Percentiles rank a stretch among this genome's conserved stretches.
phyloP scores from a whole-genome alignment of 192 early-diverging fungal genomes.

The Ambispora gerdemannii region DNA sequence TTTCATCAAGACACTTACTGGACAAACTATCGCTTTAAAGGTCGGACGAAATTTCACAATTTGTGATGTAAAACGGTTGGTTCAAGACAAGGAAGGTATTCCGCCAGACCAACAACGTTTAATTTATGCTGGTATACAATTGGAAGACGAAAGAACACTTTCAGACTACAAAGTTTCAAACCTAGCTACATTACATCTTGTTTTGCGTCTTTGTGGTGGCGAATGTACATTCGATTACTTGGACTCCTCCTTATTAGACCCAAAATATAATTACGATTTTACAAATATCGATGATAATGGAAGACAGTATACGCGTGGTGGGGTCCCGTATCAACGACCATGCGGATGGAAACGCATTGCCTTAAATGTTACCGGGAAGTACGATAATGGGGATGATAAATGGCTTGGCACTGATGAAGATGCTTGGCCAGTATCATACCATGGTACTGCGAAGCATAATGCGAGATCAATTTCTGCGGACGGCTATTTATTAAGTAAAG shows the following conservation, averaged over 20 bases:
- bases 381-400: slow-evolving; percentile 8
- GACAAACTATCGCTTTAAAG: slow-evolving; percentile 86
- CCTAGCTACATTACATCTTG: slow-evolving; percentile 63
- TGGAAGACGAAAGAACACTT: slow-evolving; percentile 62
- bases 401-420: slow-evolving; percentile 2
- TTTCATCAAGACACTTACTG: slow-evolving; percentile 74
- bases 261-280: slow-evolving; percentile 18
- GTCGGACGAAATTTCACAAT: slow-evolving; percentile 63
- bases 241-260: not conserved
- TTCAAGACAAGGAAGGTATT: slow-evolving; percentile 73
- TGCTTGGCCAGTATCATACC: slow-evolving; percentile 21
- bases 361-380: slow-evolving; percentile 13
- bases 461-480: slow-evolving; percentile 13
- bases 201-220: slow-evolving; percentile 66
- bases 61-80: slow-evolving; percentile 67
- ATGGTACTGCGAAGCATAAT: slow-evolving; percentile 26
- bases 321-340: slow-evolving; percentile 7
- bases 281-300: slow-evolving; percentile 11
- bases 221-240: not conserved
- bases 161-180: slow-evolving; percentile 71
- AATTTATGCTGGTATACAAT: slow-evolving; percentile 69
- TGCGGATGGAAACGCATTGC: slow-evolving; percentile 22
- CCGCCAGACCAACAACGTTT: slow-evolving; percentile 68
- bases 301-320: not conserved
- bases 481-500: slow-evolving; percentile 4